Evolutionary conservation across 1,284 basidiomycete genomes (phyloP).

Genomic region (Irpex sp.): DNA sequence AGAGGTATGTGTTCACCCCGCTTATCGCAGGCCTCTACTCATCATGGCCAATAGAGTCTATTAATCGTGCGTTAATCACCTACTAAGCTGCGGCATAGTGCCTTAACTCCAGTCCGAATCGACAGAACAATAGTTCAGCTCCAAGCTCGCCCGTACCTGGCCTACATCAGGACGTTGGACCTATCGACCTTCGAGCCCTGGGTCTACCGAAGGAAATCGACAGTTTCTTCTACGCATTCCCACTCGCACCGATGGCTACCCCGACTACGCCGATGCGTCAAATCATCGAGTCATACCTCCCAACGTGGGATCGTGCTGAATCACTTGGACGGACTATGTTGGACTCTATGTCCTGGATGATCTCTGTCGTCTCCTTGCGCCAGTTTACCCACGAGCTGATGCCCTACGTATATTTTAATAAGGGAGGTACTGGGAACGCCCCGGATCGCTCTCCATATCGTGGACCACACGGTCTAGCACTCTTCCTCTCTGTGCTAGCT

Average conservation of each 20-base stretch:
- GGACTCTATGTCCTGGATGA: constrained; percentile 53
- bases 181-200: constrained; percentile 13
- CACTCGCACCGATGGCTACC: constrained; percentile 14
- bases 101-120: neutral
- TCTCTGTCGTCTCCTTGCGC: constrained; percentile 42
- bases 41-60: constrained; percentile 12
- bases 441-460: constrained; percentile 21
- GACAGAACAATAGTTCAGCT: neutral
- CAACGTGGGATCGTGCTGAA: constrained; percentile 12
- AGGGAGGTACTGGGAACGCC: constrained; percentile 15
- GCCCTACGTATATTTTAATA: constrained; percentile 34
- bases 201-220: constrained; percentile 16
- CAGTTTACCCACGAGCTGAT: constrained; percentile 43
- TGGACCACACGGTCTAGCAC: constrained; percentile 47
- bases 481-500: constrained; percentile 46
- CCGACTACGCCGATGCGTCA: constrained; percentile 12
- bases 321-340: constrained; percentile 36
- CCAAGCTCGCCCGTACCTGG: neutral
- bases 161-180: constrained; percentile 1
- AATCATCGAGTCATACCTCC: constrained; percentile 17
- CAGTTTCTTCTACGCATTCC: constrained; percentile 15
- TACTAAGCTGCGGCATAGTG: neutral
- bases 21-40: neutral
- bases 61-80: constrained; percentile 9
- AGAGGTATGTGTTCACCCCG: constrained; percentile 11